phyloP scores from a whole-genome alignment of 148 eudicot genomes.

The Talinum fruticosum region DNA sequence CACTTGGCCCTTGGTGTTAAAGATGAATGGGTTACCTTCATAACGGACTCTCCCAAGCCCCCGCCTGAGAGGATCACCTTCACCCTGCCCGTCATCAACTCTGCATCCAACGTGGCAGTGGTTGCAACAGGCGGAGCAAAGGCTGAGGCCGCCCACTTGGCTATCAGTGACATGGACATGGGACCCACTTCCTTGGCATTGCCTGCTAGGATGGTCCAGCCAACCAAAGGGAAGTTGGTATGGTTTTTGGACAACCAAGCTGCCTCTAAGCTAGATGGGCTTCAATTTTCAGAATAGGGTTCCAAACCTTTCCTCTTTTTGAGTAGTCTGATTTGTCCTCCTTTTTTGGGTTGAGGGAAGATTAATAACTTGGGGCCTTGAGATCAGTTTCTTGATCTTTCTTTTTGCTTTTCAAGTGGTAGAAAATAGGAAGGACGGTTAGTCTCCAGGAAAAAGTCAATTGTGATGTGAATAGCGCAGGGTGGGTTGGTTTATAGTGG shows the following conservation, averaged over 20 bases:
- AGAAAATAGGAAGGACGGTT: not conserved
- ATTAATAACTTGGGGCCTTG: slow-evolving; percentile 7
- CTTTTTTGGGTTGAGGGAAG: slow-evolving; percentile 12
- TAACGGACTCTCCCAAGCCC: slow-evolving; percentile 79
- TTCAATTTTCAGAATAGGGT: slow-evolving; percentile 34
- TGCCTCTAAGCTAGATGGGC: slow-evolving; percentile 46
- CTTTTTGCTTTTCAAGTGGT: slow-evolving; percentile 14
- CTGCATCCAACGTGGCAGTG: slow-evolving; percentile 71
- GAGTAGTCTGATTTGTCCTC: not conserved
- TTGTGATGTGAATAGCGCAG: slow-evolving; percentile 25
- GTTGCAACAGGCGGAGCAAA: slow-evolving; percentile 62
- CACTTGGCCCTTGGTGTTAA: slow-evolving; percentile 53
- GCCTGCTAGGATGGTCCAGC: slow-evolving; percentile 74
- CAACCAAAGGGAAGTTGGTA: slow-evolving; percentile 51
- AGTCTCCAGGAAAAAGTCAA: not conserved
- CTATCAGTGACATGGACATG: slow-evolving; percentile 29
- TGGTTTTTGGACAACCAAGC: slow-evolving; percentile 68
- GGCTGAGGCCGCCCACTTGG: slow-evolving; percentile 60
- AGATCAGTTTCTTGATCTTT: slow-evolving; percentile 6
- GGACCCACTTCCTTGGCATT: slow-evolving; percentile 35
- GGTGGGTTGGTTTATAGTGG: not conserved
- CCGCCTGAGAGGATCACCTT: slow-evolving; percentile 92
- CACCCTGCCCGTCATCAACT: slow-evolving; percentile 83
- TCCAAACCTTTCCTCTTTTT: not conserved
- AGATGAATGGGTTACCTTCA: slow-evolving; percentile 75